Base-by-base conservation (phyloP, 2,329 filamentous ascomycete species). In the Xylaria sp. region DNA sequence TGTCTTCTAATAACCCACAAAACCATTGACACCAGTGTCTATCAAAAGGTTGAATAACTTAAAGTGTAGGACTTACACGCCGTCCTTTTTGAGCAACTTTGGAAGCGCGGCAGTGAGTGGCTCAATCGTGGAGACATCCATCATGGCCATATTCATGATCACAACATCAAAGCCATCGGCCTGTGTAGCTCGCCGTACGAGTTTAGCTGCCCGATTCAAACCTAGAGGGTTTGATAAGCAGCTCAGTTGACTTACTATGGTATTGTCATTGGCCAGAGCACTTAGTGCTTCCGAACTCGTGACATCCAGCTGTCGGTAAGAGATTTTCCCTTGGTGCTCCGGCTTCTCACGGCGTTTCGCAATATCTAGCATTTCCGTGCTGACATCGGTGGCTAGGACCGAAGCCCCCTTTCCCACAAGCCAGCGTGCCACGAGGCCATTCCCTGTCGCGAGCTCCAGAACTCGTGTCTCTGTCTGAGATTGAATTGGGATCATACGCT, bases 111-210 rank as follows among this genome's bases (percentile, higher is more conserved):
- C 52, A n/a, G 66, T 62, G 2, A 69, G 62, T 10, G 66, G 66
- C 46, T 62, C 63, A 46, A 69, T 63, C 2, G 66, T 69, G 6
- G 57, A 58, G 51, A 69, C 7, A 41, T 69, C 66, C 66, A 69
- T 69, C n/a, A 69, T 57, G n/a, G 66, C 66, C 66, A 69, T 69
- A 20, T 69, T 69, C 44, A 69, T 63, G 12, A 69, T 23, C 9
- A 69, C 51, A 25, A 62, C 37, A 6, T 69, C 66, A 23, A 65
- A 69, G 2, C 66, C 63, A 48, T 41, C 56, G 37, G 37, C n/a
- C 66, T 69, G 3, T 20, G 15, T 37, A 44, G 34, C 28, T 8
- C 28, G 15, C 25, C 12, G 48, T 28, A 25, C 25, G 13, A 51
- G n/a, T 46, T 67, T 3, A 64, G 50, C 25, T n/a, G 5, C 31